These are phyloP conservation scores for Xylaria sp. DNA, from an alignment of 2,329 filamentous ascomycete genomes.

Conservation along the genomic window DNA sequence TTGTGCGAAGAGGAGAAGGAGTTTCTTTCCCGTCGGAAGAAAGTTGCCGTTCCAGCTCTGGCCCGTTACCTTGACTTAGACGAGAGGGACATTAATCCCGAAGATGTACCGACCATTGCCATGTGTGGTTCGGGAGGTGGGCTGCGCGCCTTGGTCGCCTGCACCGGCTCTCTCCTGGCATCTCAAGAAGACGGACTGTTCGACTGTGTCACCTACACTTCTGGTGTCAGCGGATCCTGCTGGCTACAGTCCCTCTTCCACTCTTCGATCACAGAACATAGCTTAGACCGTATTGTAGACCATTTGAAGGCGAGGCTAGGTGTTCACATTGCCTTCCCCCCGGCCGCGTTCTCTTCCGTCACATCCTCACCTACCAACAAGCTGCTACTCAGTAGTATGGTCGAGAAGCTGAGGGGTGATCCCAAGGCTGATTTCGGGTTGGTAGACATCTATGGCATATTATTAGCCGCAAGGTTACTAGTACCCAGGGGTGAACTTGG, in stretches of 20 bases:
- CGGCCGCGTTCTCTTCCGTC: slow-evolving; percentile 81
- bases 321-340: slow-evolving; percentile 93
- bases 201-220: slow-evolving; percentile 94
- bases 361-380: slow-evolving; percentile 95
- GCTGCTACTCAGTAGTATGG: slow-evolving; percentile 84
- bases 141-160: slow-evolving; percentile 87
- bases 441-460: slow-evolving; percentile 90
- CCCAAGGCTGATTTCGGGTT: slow-evolving; percentile 84
- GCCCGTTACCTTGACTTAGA: slow-evolving; percentile 83
- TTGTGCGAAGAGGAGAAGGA: slow-evolving; percentile 85
- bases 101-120: slow-evolving; percentile 92
- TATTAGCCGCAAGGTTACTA: slow-evolving; percentile 85
- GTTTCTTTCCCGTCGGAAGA: slow-evolving; percentile 76
- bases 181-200: slow-evolving; percentile 88
- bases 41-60: slow-evolving; percentile 76
- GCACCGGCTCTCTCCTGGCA: slow-evolving; percentile 86
- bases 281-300: slow-evolving; percentile 76
- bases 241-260: slow-evolving; percentile 93
- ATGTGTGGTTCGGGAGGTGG: slow-evolving; percentile 96
- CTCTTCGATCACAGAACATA: slow-evolving; percentile 77
- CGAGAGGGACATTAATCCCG: slow-evolving; percentile 85
- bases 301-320: slow-evolving; percentile 88
- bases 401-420: slow-evolving; percentile 91
- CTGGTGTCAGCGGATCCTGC: slow-evolving; percentile 94
- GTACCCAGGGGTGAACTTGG: slow-evolving; percentile 87